phyloP scores from a whole-genome alignment of 805 yeast species.

The Candida easanensis region DNA sequence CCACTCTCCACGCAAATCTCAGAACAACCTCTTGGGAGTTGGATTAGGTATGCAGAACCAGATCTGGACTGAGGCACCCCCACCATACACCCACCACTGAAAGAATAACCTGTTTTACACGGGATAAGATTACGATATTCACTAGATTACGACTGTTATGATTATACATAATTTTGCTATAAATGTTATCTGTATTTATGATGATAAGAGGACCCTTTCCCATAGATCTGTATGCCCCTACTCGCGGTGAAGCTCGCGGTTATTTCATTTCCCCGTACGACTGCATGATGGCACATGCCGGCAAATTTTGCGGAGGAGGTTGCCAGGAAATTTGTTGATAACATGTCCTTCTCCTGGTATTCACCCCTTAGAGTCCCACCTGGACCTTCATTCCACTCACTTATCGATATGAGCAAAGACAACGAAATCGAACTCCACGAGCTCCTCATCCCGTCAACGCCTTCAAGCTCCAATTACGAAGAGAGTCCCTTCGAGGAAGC shows the following conservation, averaged over 20 bases:
- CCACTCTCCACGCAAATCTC: conserved; percentile 27
- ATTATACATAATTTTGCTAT: not conserved
- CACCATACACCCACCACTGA: conserved; percentile 16
- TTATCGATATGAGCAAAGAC: not conserved
- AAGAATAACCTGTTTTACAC: not conserved
- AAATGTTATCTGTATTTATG: no score
- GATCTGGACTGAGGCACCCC: conserved; percentile 17
- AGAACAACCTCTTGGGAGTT: conserved; percentile 21
- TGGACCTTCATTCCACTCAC: not conserved
- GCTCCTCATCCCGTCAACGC: not conserved
- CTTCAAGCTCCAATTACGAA: not conserved
- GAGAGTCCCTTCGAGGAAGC: not conserved
- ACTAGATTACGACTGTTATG: not conserved
- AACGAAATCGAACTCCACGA: not conserved
- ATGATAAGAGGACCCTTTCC: no score
- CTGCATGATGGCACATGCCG: not conserved
- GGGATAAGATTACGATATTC: not conserved
- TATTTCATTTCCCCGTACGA: not conserved
- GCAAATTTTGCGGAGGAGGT: no score
- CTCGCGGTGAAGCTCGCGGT: not conserved
- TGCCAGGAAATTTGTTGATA: no score
- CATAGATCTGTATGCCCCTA: no score
- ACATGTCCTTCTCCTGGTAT: no score
- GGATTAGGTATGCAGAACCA: conserved; percentile 20
- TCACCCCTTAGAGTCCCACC: no score